Percentiles rank a stretch among this genome's conserved stretches.
Conservation (phyloP, 2,329 filamentous ascomycete species). For the Phoma sp. region DNA sequence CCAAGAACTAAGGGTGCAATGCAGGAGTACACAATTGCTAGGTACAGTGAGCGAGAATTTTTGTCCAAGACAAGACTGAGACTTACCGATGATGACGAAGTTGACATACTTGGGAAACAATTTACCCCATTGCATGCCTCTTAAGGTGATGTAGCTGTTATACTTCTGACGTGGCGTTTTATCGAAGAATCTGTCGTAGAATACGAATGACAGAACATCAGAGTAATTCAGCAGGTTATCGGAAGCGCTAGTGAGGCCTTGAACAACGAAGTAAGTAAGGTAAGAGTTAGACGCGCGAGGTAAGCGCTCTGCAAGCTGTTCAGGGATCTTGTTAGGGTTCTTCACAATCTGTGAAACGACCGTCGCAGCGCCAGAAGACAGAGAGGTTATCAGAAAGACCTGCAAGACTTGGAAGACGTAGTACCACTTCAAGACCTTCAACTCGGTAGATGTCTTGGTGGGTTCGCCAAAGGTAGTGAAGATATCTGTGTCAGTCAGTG, state of each 20-base stretch:
- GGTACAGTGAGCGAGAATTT: slow-evolving; percentile 17
- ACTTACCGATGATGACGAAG: slow-evolving; percentile 50
- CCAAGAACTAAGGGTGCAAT: slow-evolving; percentile 85
- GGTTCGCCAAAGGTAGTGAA: slow-evolving; percentile 83
- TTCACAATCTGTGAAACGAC: slow-evolving; percentile 68
- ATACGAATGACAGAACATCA: slow-evolving; percentile 74
- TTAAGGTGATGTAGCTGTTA: slow-evolving; percentile 40
- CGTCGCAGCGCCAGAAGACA: slow-evolving; percentile 80
- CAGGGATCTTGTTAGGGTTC: slow-evolving; percentile 67
- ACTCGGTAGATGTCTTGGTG: slow-evolving; percentile 78
- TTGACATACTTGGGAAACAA: slow-evolving; percentile 51
- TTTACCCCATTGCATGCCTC: slow-evolving; percentile 49
- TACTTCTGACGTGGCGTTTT: slow-evolving; percentile 67
- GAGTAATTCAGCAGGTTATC: slow-evolving; percentile 75
- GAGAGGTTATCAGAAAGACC: slow-evolving; percentile 85
- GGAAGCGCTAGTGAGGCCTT: slow-evolving; percentile 81
- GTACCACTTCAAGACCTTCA: slow-evolving; percentile 90
- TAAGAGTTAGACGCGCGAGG: slow-evolving; percentile 93
- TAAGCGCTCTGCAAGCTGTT: slow-evolving; percentile 73
- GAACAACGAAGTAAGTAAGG: slow-evolving; percentile 91
- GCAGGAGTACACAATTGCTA: slow-evolving; percentile 82
- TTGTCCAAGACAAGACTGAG: background rate
- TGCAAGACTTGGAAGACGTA: slow-evolving; percentile 91
- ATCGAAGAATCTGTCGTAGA: slow-evolving; percentile 77
- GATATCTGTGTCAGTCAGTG: slow-evolving; percentile 61